Percentiles rank a stretch among this genome's conserved stretches.
These are phyloP conservation scores for Lipomyces mesembrius DNA, from an alignment of 805 yeast species.

Conservation along the genomic window DNA sequence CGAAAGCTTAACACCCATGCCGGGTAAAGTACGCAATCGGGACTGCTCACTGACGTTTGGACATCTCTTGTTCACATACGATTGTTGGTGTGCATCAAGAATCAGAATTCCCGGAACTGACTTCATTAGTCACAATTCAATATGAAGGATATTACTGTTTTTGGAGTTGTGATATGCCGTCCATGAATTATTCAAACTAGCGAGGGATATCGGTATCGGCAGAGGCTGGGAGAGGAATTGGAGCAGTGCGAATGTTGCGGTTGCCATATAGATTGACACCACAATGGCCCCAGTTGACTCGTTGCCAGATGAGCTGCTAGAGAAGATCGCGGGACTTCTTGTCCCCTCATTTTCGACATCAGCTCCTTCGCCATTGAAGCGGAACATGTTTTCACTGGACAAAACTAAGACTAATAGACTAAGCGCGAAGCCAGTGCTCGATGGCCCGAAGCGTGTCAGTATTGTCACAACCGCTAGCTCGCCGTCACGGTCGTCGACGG, in stretches of 20 bases:
- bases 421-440: background rate
- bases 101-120: background rate
- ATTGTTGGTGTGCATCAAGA: background rate
- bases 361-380: conserved; percentile 15
- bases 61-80: too few species aligned
- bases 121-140: conserved; percentile 1
- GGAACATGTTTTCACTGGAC: conserved; percentile 10
- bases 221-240: background rate
- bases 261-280: background rate
- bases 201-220: background rate
- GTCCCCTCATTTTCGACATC: conserved; percentile 22
- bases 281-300: conserved; percentile 18
- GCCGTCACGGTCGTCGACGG: conserved; percentile 10
- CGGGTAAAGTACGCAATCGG: background rate
- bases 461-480: background rate
- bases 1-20: background rate
- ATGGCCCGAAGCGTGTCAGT: background rate
- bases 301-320: conserved; percentile 32
- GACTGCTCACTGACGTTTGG: background rate
- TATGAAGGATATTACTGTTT: background rate
- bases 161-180: background rate
- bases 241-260: background rate
- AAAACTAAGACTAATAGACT: background rate
- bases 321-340: conserved; percentile 17
- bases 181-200: background rate